Base-by-base conservation (phyloP, 1,284 basidiomycete genomes). In the Agaricales sp. region DNA sequence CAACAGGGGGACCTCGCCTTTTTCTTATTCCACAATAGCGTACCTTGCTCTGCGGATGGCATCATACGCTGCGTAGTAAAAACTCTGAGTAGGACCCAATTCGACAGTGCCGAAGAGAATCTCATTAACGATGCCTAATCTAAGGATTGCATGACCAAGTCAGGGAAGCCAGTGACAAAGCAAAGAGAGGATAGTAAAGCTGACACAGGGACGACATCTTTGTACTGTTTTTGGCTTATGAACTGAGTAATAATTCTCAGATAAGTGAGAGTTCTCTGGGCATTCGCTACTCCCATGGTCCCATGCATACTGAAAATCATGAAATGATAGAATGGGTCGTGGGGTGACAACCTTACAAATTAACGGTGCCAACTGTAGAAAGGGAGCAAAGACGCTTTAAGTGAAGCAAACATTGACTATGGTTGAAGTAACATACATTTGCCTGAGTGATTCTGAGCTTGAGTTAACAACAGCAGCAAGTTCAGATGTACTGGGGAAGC, bases 111-210 rank as follows among this genome's bases (percentile, higher is more conserved):
- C 59, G 4, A 74, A 69, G 43, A 75, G 65, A 2, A 85, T 76
- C 63, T 88, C 86, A 61, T 89, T 88, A 49, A 84, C 68, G 53
- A 90, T 69, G 19, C 85, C 80, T 53, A 91, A 89, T 6, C 69
- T 72, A 19, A n/a, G n/a, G n/a, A n/a, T 65, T 65, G 55, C 70
- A 76, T n/a, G n/a, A n/a, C 18, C 18, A 39, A 44, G 45, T 30
- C 35, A 23, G n/a, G n/a, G n/a, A n/a, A n/a, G n/a, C n/a, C n/a
- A n/a, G n/a, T n/a, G n/a, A n/a, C 43, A 38, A n/a, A 14, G 23
- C 24, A 3, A 16, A 46, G 18, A 45, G 48, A 21, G 24, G 38
- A 18, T 48, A 20, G 11, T 23, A 46, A 46, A 46, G 45, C 48
- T 19, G 43, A 47, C 67, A 92, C 80, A 11, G 74, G 73, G 2